A percentile compares a stretch with the other conserved stretches of the same genome.
phyloP scores from a whole-genome alignment of 192 early-diverging fungal species.

The Oehlia diaphana region DNA sequence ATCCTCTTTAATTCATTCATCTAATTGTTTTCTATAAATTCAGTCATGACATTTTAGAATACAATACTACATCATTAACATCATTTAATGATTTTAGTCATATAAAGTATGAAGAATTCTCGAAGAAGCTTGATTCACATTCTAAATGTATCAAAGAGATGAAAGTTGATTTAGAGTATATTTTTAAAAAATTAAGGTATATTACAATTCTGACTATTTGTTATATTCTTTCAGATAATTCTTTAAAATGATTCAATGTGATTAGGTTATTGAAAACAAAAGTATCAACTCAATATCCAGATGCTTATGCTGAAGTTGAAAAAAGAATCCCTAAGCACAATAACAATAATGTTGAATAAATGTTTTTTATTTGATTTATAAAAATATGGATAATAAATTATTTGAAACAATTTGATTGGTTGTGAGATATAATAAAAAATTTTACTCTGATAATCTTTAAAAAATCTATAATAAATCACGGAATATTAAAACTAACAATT shows the following conservation, averaged over 20 bases:
- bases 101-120: conserved; percentile 21
- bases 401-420: too few species aligned
- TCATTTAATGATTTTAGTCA: conserved; percentile 11
- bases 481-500: too few species aligned
- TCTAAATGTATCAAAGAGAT: conserved; percentile 27
- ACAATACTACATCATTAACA: neutral
- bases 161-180: conserved; percentile 28
- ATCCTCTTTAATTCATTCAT: neutral
- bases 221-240: neutral
- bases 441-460: too few species aligned
- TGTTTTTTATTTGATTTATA: too few species aligned
- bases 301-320: conserved; percentile 10
- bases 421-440: too few species aligned
- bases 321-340: neutral
- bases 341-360: too few species aligned
- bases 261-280: conserved; percentile 14
- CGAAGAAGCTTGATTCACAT: conserved; percentile 20
- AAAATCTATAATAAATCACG: too few species aligned
- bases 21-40: neutral
- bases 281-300: conserved; percentile 17
- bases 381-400: too few species aligned
- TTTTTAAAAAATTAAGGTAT: conserved; percentile 26
- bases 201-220: neutral
- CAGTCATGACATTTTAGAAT: conserved; percentile 10
- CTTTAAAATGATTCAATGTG: neutral